Base-by-base conservation (phyloP, 345 rosid species). In the Brassica cretica region DNA sequence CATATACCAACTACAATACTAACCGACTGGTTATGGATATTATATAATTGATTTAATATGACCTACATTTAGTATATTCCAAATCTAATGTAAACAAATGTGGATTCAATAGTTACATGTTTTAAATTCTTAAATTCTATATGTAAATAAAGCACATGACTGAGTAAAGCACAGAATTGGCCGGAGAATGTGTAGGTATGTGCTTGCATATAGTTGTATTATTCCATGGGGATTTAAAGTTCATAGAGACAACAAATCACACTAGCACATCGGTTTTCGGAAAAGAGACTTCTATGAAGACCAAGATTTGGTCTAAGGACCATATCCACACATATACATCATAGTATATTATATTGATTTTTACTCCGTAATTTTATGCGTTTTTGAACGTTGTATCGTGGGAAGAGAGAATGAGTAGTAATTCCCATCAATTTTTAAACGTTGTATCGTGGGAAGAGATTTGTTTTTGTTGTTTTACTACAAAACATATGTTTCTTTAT, bases 281-380 rank as follows among this genome's bases (percentile, higher is more conserved):
- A 19, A 79, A 79, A 79, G 82, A 74, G 60, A 71, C 76, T 78
- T 78, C 77, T 72, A 72, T 72, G 76, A 78, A 73, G 70, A 73
- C 82, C 82, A 25, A 68, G 78, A 79, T 74, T 79, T 74, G 78
- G 78, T 79, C 75, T 68, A 74, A 68, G 37, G 74, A 68, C 78
- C 75, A 79, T 74, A 79, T 63, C 75, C 71, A 53, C 24, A 53
- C 60, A 51, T 53, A 53, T 15, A 73, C 74, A 41, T 75, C 25
- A 64, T 14, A 33, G 37, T 33, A 51, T 71, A 64, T 71, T 8
- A 10, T 39, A 51, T 27, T 64, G 5, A 8, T 65, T 2, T 30
- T 27, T 27, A 27, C 30, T 27, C 7, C 35, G 11, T 25, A 33
- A 27, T 58, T 21, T 8, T 53, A 66, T 78, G 30, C 18, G 32